Evolutionary conservation across 352 stramenopile genomes (phyloP).

Genomic region (Blastocystis sp.): DNA sequence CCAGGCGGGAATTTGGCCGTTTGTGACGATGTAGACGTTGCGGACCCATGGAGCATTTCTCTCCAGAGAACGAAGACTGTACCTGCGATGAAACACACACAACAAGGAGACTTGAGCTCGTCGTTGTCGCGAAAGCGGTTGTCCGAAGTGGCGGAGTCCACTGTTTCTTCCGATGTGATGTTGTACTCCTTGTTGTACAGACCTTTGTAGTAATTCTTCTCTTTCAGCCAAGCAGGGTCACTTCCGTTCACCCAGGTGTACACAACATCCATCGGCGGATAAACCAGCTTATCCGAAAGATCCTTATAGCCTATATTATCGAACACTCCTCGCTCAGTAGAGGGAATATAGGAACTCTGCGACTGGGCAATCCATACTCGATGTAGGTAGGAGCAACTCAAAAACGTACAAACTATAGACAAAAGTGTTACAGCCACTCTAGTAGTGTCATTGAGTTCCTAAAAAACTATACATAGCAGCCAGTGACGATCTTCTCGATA

Average conservation of each 20-base stretch:
- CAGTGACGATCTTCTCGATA: neutral
- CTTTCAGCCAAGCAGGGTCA: constrained; percentile 79
- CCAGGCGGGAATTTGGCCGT: constrained; percentile 86
- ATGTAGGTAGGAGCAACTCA: neutral
- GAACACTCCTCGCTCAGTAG: neutral
- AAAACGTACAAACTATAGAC: neutral
- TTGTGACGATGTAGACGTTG: constrained; percentile 86
- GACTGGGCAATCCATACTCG: neutral
- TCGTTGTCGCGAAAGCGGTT: constrained; percentile 89
- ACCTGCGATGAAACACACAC: neutral
- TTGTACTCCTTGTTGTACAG: neutral
- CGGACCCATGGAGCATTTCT: constrained; percentile 88
- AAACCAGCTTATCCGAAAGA: neutral
- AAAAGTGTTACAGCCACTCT: neutral
- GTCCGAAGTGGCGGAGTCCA: constrained; percentile 70
- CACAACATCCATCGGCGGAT: constrained; percentile 81
- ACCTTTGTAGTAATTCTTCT: constrained; percentile 73
- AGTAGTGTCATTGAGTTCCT: neutral
- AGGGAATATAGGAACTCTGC: neutral
- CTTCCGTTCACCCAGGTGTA: constrained; percentile 93
- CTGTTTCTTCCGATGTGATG: neutral
- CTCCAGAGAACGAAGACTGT: constrained; percentile 79
- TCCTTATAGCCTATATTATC: neutral
- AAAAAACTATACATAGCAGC: neutral
- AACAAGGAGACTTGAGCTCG: constrained; percentile 74